Evolutionary conservation across 352 stramenopile species (phyloP).

Genomic region (Globisporangium spinosum): DNA sequence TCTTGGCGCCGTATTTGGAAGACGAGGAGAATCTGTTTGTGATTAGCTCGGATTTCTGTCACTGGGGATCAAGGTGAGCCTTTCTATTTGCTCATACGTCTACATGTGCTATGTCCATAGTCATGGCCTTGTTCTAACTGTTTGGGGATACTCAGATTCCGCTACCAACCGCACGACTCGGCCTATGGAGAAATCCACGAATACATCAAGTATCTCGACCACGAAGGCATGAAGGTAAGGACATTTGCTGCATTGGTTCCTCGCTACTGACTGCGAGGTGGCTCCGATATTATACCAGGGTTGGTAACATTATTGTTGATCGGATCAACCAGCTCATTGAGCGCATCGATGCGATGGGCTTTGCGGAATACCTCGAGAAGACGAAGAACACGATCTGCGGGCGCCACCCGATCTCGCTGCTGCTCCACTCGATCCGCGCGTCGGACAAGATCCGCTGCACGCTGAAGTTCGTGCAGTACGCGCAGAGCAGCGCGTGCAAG

Average conservation of each 20-base stretch:
- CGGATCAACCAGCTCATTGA: slow-evolving; percentile 70
- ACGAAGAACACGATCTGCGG: slow-evolving; percentile 97
- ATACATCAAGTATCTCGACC: slow-evolving; percentile 95
- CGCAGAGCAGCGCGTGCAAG: slow-evolving; percentile 87
- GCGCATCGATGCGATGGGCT: slow-evolving; percentile 86
- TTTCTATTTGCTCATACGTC: no score
- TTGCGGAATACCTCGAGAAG: slow-evolving; percentile 93
- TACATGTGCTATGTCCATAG: background rate
- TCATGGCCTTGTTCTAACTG: background rate
- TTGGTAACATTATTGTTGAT: background rate
- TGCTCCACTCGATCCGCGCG: slow-evolving; percentile 62
- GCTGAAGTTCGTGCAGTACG: slow-evolving; percentile 93
- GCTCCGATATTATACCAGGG: background rate
- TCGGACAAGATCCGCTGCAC: slow-evolving; percentile 54
- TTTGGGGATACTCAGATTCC: slow-evolving; percentile 51
- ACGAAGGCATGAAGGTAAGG: slow-evolving; percentile 75
- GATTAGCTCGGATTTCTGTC: slow-evolving; percentile 97
- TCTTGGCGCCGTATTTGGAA: slow-evolving; percentile 91
- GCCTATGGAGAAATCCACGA: slow-evolving; percentile 90
- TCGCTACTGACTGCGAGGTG: background rate
- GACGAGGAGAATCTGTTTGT: slow-evolving; percentile 92
- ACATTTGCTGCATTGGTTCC: background rate
- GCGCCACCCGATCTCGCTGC: slow-evolving; percentile 91
- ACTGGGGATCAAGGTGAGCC: slow-evolving; percentile 88
- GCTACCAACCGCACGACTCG: slow-evolving; percentile 85